Conservation (phyloP, 345 rosid genomes). For the Arabidopsis thaliana region TAIR10.1 NC_003074.8:20196001-20196500, state of each 20-base stretch:
- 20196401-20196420: background rate
- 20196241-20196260: slow-evolving; percentile 24
- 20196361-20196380: background rate
- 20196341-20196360: slow-evolving; percentile 3
- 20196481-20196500: slow-evolving; percentile 11
- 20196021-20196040: too few species aligned
- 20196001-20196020: too few species aligned
- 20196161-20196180: slow-evolving; percentile 27
- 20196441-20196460: background rate
- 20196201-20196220: slow-evolving; percentile 36
- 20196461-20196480: background rate
- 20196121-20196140: background rate
- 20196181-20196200: slow-evolving; percentile 29
- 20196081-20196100: background rate
- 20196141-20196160: background rate
- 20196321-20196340: slow-evolving; percentile 27
- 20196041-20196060: too few species aligned
- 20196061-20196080: too few species aligned
- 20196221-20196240: slow-evolving; percentile 41
- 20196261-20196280: slow-evolving; percentile 9
- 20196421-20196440: slow-evolving; percentile 23
- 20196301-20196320: slow-evolving; percentile 14
- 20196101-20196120: slow-evolving; percentile 7
- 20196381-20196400: background rate
- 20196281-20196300: background rate